Evolutionary conservation across 257 asterid genomes (phyloP), one percentile per base, ranked within the genome.

Genomic region (Gentiana macrophylla): DNA sequence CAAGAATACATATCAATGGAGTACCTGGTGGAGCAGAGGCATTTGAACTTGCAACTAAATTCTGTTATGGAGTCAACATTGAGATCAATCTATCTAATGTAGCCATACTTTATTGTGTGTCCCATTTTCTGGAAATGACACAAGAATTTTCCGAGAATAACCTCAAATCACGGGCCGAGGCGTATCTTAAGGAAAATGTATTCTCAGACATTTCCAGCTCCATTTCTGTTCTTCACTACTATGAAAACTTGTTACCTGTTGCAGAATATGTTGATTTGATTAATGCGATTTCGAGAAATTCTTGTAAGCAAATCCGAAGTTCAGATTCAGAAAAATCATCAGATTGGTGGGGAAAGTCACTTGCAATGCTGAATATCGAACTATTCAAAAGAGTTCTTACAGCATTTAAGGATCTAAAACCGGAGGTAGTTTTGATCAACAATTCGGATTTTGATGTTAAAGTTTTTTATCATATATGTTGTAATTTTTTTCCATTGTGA

Each of bases 21-120:
- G 69, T 90, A 8, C 98, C 96, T 12, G 98, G 98, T 4, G 98
- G 98, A 74, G 67, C 94, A 49, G 86, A 77, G 38, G 91, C 94
- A 32, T 90, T 90, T 49, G 24, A 24, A 0, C 24, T 24, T 24
- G 24, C 24, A 24, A 24, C 24, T 24, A 24, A 24, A 24, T 24
- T 24, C 24, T 24, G 24, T 24, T 24, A 24, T 24, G 24, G 24
- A 24, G 24, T 24, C 24, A 24, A 24, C 24, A 24, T 24, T 24
- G 24, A 24, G 24, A 24, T 24, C 24, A 24, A 24, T 24, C 24
- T 24, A 24, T 24, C 24, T 24, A 24, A 24, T 24, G 24, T 24
- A 24, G 24, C 24, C 24, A 24, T 24, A 24, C 24, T 86, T 5
- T 73, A 84, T 11, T 90, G 94, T 37, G 86, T 81, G 32, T 76